Evolutionary conservation across 2,329 filamentous ascomycete species (phyloP), one percentile per base, ranked within the genome.

Genomic region (Pestalotiopsis sp.): DNA sequence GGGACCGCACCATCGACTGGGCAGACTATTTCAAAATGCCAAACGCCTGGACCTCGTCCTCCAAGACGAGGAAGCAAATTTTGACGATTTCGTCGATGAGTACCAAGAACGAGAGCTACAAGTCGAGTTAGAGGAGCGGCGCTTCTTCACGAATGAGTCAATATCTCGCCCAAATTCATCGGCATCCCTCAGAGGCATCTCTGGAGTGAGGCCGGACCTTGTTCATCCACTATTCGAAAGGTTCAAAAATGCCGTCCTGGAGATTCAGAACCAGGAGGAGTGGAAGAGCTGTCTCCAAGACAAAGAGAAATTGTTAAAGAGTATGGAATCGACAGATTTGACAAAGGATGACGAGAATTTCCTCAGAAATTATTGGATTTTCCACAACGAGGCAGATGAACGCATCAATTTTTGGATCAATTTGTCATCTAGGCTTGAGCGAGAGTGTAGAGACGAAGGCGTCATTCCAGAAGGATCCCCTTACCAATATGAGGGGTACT

Each of bases 21-120:
- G 73, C 20, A 63, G 70, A 20, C 71, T 78, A 36, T 70, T 13
- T 72, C 75, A 67, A 74, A 77, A 68, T 0, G 56, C 56, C 12
- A 13, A 58, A 58, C 17, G 20, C 2, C 17, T n/a, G 1, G 56
- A 58, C 25, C 56, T 58, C 23, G 0, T 4, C 13, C 20, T n/a
- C 12, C 56, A 58, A 84, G 59, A 2, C 13, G 23, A 62, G 14
- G 27, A 62, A 40, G 27, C 25, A 36, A 62, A 23, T 62, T 4
- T 36, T 13, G 12, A 38, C 3, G 59, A 36, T 4, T 11, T 58
- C 23, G 4, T 58, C 3, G 56, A 58, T 25, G 56, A 4, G 1
- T 13, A 20, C 20, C 56, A 25, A 2, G 17, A 58, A 25, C n/a
- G 56, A 4, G 56, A 58, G 23, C 12, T 58, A 7, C 56, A 58